Base-by-base conservation (phyloP, 441 rosid species). In the Erysimum pusillum region DNA sequence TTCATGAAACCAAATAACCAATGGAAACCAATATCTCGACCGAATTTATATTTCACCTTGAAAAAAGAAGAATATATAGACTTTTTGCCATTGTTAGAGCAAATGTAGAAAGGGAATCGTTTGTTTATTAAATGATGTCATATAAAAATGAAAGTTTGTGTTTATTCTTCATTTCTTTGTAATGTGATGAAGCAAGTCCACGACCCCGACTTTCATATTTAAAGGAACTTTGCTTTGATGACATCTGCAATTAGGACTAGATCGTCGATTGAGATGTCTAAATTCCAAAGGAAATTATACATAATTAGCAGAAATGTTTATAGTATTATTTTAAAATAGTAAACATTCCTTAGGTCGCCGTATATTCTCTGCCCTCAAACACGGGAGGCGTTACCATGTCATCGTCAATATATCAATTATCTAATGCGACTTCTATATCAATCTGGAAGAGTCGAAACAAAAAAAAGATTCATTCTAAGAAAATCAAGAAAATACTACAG, bases 151-250 rank as follows among this genome's bases (percentile, higher is more conserved):
- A 6, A 41, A 39, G 54, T 63, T 63, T 51, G 69, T 72, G 41
- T 41, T 36, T 49, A 34, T 25, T 49, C 18, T n/a, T n/a, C n/a
- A n/a, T n/a, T n/a, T n/a, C n/a, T 62, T 35, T 49, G 17, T 42
- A 31, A 44, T 34, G 39, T 34, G 13, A 54, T 74, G 64, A 65
- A 57, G 78, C 64, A 65, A 74, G 56, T 46, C 72, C 49, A 17
- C 17, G 65, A 57, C 49, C 28, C 13, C 38, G 31, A 38, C 5
- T 3, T 7, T 7, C 45, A 69, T 46, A 35, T 57, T 9, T 71
- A 3, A 60, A 39, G 62, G 35, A 17, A 17, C 15, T 15, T 66
- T 36, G 34, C 7, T 48, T 58, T 36, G 78, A 12, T 65, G 41
- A 58, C 38, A 48, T 15, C 12, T 6, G 36, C 18, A 58, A 17